phyloP scores from a whole-genome alignment of 306 rosid genomes.

The Vigna trinervia region DNA sequence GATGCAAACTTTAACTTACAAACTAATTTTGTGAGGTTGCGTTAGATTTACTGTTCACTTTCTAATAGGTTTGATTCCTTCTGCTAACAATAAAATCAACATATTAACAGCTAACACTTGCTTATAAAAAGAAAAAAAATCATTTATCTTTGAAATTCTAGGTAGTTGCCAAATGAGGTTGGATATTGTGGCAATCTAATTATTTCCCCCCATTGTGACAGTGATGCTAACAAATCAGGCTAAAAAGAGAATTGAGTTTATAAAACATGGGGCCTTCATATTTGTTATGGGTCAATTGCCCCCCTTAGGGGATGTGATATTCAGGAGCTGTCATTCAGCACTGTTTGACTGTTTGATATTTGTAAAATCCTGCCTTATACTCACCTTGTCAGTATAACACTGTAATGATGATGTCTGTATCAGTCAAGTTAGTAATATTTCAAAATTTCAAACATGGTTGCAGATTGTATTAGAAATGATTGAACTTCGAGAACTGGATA shows the following conservation, averaged over 20 bases:
- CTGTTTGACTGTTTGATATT: background rate
- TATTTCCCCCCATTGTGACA: background rate
- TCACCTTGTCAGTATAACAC: background rate
- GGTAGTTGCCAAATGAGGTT: background rate
- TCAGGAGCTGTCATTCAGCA: background rate
- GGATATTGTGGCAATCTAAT: background rate
- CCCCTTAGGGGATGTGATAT: background rate
- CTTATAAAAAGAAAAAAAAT: background rate
- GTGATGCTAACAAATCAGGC: background rate
- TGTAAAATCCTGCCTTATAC: background rate
- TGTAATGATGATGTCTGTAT: constrained; percentile 20
- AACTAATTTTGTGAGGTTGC: no score
- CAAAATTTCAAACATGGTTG: constrained; percentile 37
- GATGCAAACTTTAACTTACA: no score
- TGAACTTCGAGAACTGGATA: constrained; percentile 97
- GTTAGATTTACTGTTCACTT: no score
- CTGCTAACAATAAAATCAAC: no score
- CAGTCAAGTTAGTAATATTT: constrained; percentile 7
- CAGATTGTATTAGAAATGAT: constrained; percentile 99
- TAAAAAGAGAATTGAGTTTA: background rate
- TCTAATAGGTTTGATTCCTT: no score
- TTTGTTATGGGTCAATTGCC: background rate
- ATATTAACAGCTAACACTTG: no score
- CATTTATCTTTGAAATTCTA: background rate
- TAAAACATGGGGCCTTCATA: background rate